Base-by-base conservation (phyloP, 148 eudicot species). In the Rhododendron simsii region DNA sequence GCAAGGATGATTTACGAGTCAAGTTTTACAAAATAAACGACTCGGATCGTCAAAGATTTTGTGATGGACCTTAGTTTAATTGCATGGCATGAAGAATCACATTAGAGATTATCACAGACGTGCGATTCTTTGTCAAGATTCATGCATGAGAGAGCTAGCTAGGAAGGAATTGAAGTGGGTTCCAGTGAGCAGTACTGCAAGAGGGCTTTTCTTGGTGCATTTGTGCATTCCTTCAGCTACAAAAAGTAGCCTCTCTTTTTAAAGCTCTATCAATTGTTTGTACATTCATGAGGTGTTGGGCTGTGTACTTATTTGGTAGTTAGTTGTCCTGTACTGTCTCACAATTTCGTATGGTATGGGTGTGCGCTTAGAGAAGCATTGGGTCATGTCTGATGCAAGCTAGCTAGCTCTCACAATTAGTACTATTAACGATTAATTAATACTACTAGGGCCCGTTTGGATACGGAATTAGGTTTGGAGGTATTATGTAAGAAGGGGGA, bases 361-460 rank as follows among this genome's bases (percentile, higher is more conserved):
- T 91, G 88, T 76, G 47, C 87, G 91, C 91, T 91, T 87, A 88
- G 30, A 55, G 11, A 84, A 89, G 91, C 91, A 90, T 90, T 87
- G 51, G 7, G 86, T 91, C 93, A 91, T 81, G 67, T 81, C 2
- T 91, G 90, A 91, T 87, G 91, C 86, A 85, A 89, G 78, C 45
- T 41, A 39, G 41, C 45, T 39, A 6, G 45, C 88, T 83, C 82
- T 45, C 74, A 75, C 45, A 57, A 16, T 41, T 41, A 41, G 7
- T 39, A 37, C 41, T 35, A 41, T 41, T 41, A 41, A 6, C 20
- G 79, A 4, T 73, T 28, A 23, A 21, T 57, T 71, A 28, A 10
- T 55, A 35, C 5, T 48, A 48, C 13, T 30, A 30, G 30, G 30
- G 30, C 30, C 30, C 30, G 30, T 30, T 30, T 30, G 30, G 30